These are phyloP conservation scores for Trametes cingulata DNA, from an alignment of 768 basidiomycete genomes.

Conservation along the genomic window DNA sequence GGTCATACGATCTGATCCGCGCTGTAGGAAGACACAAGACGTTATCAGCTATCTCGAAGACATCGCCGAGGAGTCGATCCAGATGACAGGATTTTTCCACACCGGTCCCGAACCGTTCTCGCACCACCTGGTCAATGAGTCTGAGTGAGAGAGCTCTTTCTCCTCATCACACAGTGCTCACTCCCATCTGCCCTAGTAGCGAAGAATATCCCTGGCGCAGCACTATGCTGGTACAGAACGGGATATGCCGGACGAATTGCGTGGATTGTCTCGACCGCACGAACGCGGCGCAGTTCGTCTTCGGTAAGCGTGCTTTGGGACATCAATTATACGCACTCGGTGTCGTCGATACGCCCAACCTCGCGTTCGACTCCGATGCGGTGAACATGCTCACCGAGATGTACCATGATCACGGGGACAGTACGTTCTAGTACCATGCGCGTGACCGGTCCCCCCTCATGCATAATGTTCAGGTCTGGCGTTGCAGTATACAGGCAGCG, in stretches of 20 bases:
- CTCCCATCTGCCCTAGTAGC: neutral
- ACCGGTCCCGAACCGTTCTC: constrained; percentile 85
- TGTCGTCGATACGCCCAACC: constrained; percentile 78
- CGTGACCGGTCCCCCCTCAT: neutral
- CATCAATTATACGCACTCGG: constrained; percentile 96
- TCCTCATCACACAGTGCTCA: neutral
- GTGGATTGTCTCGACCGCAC: constrained; percentile 97
- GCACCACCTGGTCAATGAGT: constrained; percentile 55
- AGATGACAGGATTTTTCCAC: constrained; percentile 93
- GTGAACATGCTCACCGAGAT: constrained; percentile 98
- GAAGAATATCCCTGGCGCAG: constrained; percentile 53
- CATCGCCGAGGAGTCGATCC: constrained; percentile 89
- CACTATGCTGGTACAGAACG: constrained; percentile 82
- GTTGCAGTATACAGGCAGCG: constrained; percentile 94
- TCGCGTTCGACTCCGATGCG: constrained; percentile 91
- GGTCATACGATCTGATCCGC: neutral
- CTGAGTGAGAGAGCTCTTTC: constrained; percentile 33
- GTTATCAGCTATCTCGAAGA: constrained; percentile 95
- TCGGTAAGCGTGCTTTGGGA: constrained; percentile 91
- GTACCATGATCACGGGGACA: constrained; percentile 98
- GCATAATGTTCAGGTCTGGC: constrained; percentile 66
- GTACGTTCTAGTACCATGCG: constrained; percentile 45
- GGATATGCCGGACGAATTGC: constrained; percentile 92
- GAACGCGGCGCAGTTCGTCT: constrained; percentile 95
- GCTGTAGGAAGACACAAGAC: constrained; percentile 83